These are phyloP conservation scores for Boletus patriciae DNA, from an alignment of 768 basidiomycete species.

Conservation along the genomic window DNA sequence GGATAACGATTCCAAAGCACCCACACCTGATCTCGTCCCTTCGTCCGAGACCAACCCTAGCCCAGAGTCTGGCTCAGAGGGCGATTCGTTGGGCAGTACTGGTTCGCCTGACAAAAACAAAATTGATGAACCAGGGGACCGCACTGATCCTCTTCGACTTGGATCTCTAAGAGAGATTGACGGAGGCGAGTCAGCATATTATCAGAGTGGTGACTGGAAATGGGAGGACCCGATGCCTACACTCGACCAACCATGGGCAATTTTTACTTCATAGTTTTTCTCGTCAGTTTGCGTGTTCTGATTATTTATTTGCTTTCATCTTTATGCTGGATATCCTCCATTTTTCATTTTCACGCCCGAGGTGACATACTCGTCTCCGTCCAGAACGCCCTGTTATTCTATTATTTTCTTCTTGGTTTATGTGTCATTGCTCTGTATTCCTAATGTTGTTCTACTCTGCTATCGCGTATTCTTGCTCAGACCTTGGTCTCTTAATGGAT, in stretches of 20 bases:
- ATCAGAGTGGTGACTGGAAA: conserved; percentile 58
- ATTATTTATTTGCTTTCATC: conserved; percentile 43
- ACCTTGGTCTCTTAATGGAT: conserved; percentile 35
- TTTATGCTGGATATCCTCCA: conserved; percentile 44
- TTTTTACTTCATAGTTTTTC: conserved; percentile 44
- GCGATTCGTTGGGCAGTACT: conserved; percentile 49
- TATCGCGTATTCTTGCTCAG: conserved; percentile 49
- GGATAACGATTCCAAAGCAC: conserved; percentile 63
- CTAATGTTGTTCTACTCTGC: conserved; percentile 61
- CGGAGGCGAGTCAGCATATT: conserved; percentile 73
- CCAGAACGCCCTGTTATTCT: conserved; percentile 36
- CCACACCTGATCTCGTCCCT: conserved; percentile 70
- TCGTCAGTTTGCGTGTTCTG: conserved; percentile 33
- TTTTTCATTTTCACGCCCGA: conserved; percentile 10
- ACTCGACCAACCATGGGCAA: conserved; percentile 71
- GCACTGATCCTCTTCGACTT: conserved; percentile 53
- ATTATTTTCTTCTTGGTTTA: conserved; percentile 44
- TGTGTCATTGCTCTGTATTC: conserved; percentile 50
- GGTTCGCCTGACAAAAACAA: conserved; percentile 50
- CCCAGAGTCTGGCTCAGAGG: conserved; percentile 70
- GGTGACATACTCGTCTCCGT: conserved; percentile 37
- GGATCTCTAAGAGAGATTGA: conserved; percentile 70
- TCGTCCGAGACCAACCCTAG: conserved; percentile 76
- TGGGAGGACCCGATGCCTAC: conserved; percentile 70
- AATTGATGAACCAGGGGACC: conserved; percentile 47